Percentiles rank a stretch among this genome's conserved stretches.
Conservation (phyloP, 495 filamentous ascomycete species). For the Podospora tetraspora region DNA sequence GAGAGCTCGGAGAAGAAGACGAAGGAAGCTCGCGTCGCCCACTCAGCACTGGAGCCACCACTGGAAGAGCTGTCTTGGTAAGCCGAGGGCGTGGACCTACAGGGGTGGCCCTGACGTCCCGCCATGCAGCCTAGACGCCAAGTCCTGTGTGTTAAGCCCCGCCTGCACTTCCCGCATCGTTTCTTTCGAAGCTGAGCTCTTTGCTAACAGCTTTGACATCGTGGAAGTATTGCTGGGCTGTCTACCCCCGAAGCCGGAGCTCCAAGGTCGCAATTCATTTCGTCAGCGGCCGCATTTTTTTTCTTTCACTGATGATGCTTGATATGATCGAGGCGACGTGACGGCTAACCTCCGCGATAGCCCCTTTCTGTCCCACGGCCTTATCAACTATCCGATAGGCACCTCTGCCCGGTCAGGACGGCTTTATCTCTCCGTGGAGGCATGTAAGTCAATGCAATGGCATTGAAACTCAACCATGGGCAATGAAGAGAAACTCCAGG, state of each 20-base stretch:
- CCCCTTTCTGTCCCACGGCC: not conserved
- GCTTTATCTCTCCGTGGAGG: too few relatives aligned
- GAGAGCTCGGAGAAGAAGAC: not conserved
- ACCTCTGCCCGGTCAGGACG: too few relatives aligned
- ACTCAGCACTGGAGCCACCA: not conserved
- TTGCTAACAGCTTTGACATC: not conserved
- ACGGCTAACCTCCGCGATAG: not conserved
- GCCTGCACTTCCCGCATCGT: not conserved
- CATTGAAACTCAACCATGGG: too few relatives aligned
- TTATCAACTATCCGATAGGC: too few relatives aligned
- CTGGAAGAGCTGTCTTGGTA: slow-evolving; percentile 2
- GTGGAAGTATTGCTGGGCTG: not conserved
- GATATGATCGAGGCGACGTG: not conserved
- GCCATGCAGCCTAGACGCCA: not conserved
- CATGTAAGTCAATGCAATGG: too few relatives aligned
- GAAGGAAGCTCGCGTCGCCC: not conserved
- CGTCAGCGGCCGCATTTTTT: not conserved
- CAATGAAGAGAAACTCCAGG: too few relatives aligned
- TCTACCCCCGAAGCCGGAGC: not conserved
- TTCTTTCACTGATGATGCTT: not conserved
- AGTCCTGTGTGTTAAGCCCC: not conserved
- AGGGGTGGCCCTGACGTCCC: not conserved
- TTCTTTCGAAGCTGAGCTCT: not conserved
- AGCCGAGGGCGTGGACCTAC: not conserved
- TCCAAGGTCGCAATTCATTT: not conserved